Evolutionary conservation across 139 green algal species (phyloP).

Genomic region (Trebouxia sp.): DNA sequence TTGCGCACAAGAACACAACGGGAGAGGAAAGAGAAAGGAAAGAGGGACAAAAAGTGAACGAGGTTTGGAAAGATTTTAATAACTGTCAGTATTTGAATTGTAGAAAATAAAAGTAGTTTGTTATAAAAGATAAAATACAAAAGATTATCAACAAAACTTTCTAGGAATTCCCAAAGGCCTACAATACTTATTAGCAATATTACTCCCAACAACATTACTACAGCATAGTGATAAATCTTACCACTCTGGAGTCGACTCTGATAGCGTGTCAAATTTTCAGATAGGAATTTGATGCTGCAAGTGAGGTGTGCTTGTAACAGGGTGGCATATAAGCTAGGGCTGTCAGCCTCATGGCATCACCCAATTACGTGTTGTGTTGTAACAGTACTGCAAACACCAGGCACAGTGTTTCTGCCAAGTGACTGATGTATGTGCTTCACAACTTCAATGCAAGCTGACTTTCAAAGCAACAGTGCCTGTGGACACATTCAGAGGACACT

Average conservation of each 20-base stretch:
- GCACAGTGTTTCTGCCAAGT: too few relatives aligned
- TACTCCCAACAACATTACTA: constrained; percentile 61
- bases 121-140: constrained; percentile 60
- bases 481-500: too few relatives aligned
- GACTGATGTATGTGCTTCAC: too few relatives aligned
- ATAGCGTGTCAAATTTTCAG: constrained; percentile 39
- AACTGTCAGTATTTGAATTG: constrained; percentile 33
- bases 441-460: too few relatives aligned
- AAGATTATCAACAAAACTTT: constrained; percentile 52
- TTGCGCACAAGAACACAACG: neutral
- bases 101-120: constrained; percentile 53
- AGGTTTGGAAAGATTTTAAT: too few relatives aligned
- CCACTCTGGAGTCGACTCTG: constrained; percentile 54
- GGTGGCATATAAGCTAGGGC: too few relatives aligned
- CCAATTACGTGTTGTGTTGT: too few relatives aligned
- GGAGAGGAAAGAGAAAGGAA: neutral
- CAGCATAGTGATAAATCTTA: constrained; percentile 64
- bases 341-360: too few relatives aligned
- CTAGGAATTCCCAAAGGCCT: constrained; percentile 49
- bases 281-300: too few relatives aligned
- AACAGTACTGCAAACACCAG: too few relatives aligned
- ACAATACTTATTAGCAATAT: constrained; percentile 47
- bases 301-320: too few relatives aligned
- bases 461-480: too few relatives aligned
- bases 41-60: neutral